These are phyloP conservation scores for Plasmopara viticola DNA, from an alignment of 352 stramenopile genomes.

Conservation along the genomic window DNA sequence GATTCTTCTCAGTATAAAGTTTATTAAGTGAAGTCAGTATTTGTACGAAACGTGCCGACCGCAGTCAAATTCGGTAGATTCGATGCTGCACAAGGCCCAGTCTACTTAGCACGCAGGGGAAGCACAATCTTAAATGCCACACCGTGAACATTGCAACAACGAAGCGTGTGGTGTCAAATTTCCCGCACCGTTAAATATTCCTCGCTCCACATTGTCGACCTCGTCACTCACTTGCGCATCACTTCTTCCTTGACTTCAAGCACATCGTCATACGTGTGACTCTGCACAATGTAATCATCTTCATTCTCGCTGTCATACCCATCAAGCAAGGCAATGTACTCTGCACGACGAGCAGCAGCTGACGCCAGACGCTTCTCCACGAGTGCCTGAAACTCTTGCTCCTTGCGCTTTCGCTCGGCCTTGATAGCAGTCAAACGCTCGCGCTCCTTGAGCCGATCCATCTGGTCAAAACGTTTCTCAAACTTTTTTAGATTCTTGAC, in stretches of 20 bases:
- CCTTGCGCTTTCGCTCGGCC: constrained; percentile 61
- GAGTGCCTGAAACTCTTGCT: constrained; percentile 69
- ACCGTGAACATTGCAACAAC: constrained; percentile 2
- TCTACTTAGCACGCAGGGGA: too few species aligned
- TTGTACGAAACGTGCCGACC: too few species aligned
- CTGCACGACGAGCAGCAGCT: constrained; percentile 29
- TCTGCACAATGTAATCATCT: constrained; percentile 79
- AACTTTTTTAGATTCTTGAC: constrained; percentile 98
- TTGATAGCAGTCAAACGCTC: constrained; percentile 60
- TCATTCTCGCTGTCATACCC: constrained; percentile 84
- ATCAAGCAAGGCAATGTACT: constrained; percentile 62
- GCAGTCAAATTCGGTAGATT: too few species aligned
- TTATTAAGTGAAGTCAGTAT: too few species aligned
- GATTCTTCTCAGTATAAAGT: too few species aligned
- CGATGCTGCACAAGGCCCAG: too few species aligned
- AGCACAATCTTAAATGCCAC: too few species aligned
- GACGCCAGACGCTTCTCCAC: constrained; percentile 34
- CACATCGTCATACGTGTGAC: constrained; percentile 64
- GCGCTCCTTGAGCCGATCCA: constrained; percentile 79
- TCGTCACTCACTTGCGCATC: constrained; percentile 46
- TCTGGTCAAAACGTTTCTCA: constrained; percentile 85
- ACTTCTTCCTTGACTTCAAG: constrained; percentile 65
- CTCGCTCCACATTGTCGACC: background rate
- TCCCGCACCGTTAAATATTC: constrained; percentile 25
- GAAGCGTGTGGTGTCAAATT: constrained; percentile 2